Evolutionary conservation across 2,329 filamentous ascomycete species (phyloP).

Genomic region (Myriosclerotinia curreyana): DNA sequence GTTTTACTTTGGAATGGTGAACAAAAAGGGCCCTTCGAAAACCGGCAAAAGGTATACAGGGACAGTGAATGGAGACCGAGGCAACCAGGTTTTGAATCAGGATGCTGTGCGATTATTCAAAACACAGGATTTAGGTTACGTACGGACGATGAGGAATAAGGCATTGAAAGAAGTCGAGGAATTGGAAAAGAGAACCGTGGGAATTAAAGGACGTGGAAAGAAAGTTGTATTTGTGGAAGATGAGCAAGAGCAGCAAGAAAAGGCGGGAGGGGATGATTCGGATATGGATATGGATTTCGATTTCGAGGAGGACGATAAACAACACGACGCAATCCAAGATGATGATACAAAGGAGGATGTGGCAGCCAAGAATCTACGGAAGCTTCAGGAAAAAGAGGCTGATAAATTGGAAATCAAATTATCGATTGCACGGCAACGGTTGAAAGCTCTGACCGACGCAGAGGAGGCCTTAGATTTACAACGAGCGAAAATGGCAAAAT

Average conservation of each 20-base stretch:
- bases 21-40: slow-evolving; percentile 54
- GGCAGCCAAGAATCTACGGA: slow-evolving; percentile 41
- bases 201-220: slow-evolving; percentile 37
- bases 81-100: slow-evolving; percentile 53
- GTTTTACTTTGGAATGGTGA: slow-evolving; percentile 70
- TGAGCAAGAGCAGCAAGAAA: slow-evolving; percentile 33
- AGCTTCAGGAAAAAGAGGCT: slow-evolving; percentile 46
- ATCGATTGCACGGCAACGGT: slow-evolving; percentile 51
- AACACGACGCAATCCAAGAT: slow-evolving; percentile 27
- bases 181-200: slow-evolving; percentile 53
- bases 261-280: slow-evolving; percentile 30
- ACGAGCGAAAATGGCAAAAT: slow-evolving; percentile 63
- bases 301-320: slow-evolving; percentile 24
- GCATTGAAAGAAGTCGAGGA: slow-evolving; percentile 55
- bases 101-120: slow-evolving; percentile 62
- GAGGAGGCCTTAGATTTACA: slow-evolving; percentile 58
- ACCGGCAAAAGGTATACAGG: slow-evolving; percentile 53
- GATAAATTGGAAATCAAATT: slow-evolving; percentile 51
- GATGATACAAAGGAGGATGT: slow-evolving; percentile 26
- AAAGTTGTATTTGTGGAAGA: slow-evolving; percentile 41
- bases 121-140: slow-evolving; percentile 65
- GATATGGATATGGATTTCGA: slow-evolving; percentile 37
- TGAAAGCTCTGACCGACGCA: slow-evolving; percentile 53
- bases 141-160: slow-evolving; percentile 60
- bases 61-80: slow-evolving; percentile 55